A percentile compares a stretch with the other conserved stretches of the same genome.
phyloP scores from a whole-genome alignment of 1,284 basidiomycete genomes.

The Phellinidium pouzarii region DNA sequence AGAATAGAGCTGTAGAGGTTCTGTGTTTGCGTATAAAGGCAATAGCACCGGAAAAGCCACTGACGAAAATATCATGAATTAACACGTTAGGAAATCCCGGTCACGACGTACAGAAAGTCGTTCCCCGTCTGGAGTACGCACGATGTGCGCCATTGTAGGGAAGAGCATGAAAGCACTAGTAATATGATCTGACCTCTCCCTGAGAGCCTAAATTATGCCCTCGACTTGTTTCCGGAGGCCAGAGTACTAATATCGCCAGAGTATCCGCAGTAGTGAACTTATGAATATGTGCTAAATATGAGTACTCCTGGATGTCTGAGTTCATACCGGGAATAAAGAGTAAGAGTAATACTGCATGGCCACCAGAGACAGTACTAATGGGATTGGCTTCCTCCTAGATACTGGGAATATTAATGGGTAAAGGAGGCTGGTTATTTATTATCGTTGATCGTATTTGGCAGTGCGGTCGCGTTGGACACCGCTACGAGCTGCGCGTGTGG shows the following conservation, averaged over 20 bases:
- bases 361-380: constrained; percentile 22
- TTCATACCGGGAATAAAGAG: constrained; percentile 20
- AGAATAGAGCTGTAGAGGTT: not conserved
- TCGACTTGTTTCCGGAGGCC: constrained; percentile 46
- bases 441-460: not conserved
- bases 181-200: constrained; percentile 34
- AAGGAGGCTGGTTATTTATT: not conserved
- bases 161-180: constrained; percentile 45
- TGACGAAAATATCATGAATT: not conserved
- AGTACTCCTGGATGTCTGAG: not conserved
- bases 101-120: constrained; percentile 30
- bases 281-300: constrained; percentile 14
- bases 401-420: constrained; percentile 9
- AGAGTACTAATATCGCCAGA: constrained; percentile 25
- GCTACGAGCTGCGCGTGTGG: not conserved
- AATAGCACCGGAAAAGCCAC: not conserved
- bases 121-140: constrained; percentile 47
- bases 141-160: constrained; percentile 51
- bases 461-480: not conserved
- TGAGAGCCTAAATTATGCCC: constrained; percentile 44
- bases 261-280: constrained; percentile 10
- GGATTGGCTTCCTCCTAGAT: constrained; percentile 8
- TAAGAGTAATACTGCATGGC: constrained; percentile 15
- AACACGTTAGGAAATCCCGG: too few relatives aligned
- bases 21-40: not conserved